Base-by-base conservation (phyloP, 495 filamentous ascomycete species). In the Xylona heveae region DNA sequence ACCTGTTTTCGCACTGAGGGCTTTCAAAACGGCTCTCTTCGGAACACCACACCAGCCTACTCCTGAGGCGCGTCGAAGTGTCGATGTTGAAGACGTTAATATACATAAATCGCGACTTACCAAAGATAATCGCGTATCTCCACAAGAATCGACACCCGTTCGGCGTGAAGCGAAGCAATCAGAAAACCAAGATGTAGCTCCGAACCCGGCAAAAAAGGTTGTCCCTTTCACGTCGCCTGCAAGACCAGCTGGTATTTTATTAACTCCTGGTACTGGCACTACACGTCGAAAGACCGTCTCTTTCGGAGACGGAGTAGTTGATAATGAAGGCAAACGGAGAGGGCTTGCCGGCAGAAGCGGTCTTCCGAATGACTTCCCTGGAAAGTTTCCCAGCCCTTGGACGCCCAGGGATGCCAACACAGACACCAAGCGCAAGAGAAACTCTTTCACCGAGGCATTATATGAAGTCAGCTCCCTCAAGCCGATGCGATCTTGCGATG, bases 1-100 rank as follows among this genome's bases (percentile, higher is more conserved):
- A 17, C 82, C 84, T 15, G 67, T 93, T 1, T 95, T 97, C 56
- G 85, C 84, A 8, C 68, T 88, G 35, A 82, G 84, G 43, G 90
- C 88, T 12, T 71, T 95, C 52, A 88, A 78, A 44, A 83, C 77
- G 34, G 83, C 78, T 12, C 49, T 97, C 22, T 95, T 91, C 58
- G 88, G 90, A 21, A 85, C 80, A 2, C 80, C 81, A 12, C 68
- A 64, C n/a, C n/a, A n/a, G n/a, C n/a, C n/a, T n/a, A n/a, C n/a
- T n/a, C n/a, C n/a, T n/a, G n/a, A n/a, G n/a, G n/a, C n/a, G n/a
- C n/a, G n/a, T n/a, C n/a, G n/a, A n/a, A n/a, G n/a, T n/a, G n/a
- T n/a, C n/a, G n/a, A n/a, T 13, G 61, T 57, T 15, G 52, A 57
- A 1, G 51, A 63, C n/a, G n/a, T n/a, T n/a, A n/a, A n/a, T n/a